A percentile compares a stretch with the other conserved stretches of the same genome.
Conservation (phyloP, 371 early-diverging fungal species). For the Mucor lusitanicus region DNA sequence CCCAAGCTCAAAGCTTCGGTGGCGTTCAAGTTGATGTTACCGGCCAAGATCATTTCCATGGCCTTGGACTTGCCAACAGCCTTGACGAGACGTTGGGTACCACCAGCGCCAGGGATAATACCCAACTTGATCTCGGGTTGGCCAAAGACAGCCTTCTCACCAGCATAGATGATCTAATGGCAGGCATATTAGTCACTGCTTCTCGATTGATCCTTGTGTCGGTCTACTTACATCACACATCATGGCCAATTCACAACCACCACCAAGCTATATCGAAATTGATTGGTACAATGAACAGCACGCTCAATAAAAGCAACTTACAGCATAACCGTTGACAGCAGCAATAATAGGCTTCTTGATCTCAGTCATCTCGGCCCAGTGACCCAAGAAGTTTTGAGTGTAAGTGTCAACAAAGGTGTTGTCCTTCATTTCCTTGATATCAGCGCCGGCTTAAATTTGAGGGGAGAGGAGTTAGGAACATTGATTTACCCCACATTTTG, state of each 20-base stretch:
- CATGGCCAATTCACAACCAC: conserved; percentile 99
- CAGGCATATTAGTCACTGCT: background rate
- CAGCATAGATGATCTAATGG: conserved; percentile 95
- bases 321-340: conserved; percentile 97
- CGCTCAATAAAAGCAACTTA: conserved; percentile 38
- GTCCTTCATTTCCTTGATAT: conserved; percentile 98
- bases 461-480: background rate
- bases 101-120: conserved; percentile 91
- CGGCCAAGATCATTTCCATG: conserved; percentile 96
- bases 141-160: conserved; percentile 95
- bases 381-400: conserved; percentile 87
- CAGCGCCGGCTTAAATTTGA: conserved; percentile 87
- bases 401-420: conserved; percentile 85
- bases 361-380: conserved; percentile 90
- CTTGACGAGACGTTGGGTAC: conserved; percentile 89
- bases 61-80: conserved; percentile 98
- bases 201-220: background rate
- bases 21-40: conserved; percentile 82
- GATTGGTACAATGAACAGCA: background rate
- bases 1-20: conserved; percentile 86
- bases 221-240: conserved; percentile 77
- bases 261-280: conserved; percentile 74
- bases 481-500: background rate
- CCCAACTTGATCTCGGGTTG: conserved; percentile 99
- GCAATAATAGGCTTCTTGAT: conserved; percentile 97